Evolutionary conservation across 2,329 filamentous ascomycete genomes (phyloP).

Genomic region (Aureobasidium sp.): DNA sequence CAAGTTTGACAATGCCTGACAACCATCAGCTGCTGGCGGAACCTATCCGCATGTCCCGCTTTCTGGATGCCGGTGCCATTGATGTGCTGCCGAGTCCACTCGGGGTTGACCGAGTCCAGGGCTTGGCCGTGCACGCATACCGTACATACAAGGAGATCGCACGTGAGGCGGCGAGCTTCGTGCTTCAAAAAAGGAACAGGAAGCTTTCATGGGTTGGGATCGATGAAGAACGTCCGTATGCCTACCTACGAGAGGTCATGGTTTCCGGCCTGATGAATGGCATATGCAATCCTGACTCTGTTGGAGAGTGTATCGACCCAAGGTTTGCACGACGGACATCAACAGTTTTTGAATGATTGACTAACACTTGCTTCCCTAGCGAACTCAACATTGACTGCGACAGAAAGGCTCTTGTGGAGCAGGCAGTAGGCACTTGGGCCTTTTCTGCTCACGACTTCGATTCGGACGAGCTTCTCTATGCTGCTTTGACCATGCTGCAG

Average conservation of each 20-base stretch:
- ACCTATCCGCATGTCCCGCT: constrained; percentile 12
- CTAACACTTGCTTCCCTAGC: constrained; percentile 28
- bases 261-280: constrained; percentile 84
- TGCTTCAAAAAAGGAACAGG: constrained; percentile 65
- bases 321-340: constrained; percentile 41
- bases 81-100: constrained; percentile 81
- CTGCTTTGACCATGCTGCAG: constrained; percentile 79
- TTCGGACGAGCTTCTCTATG: constrained; percentile 85
- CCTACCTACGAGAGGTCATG: constrained; percentile 88
- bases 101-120: constrained; percentile 63
- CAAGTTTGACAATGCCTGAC: not conserved
- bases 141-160: constrained; percentile 69
- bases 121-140: constrained; percentile 76
- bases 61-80: constrained; percentile 72
- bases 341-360: no score
- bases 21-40: constrained; percentile 16
- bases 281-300: constrained; percentile 67
- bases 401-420: constrained; percentile 58
- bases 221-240: constrained; percentile 76
- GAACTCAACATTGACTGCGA: constrained; percentile 62
- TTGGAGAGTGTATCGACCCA: constrained; percentile 54
- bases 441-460: constrained; percentile 86
- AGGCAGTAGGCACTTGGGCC: constrained; percentile 69
- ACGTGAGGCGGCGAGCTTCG: constrained; percentile 63
- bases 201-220: constrained; percentile 91